phyloP scores from a whole-genome alignment of 1,139 yeast species.

The Saccharomycopsis crataegensis region DNA sequence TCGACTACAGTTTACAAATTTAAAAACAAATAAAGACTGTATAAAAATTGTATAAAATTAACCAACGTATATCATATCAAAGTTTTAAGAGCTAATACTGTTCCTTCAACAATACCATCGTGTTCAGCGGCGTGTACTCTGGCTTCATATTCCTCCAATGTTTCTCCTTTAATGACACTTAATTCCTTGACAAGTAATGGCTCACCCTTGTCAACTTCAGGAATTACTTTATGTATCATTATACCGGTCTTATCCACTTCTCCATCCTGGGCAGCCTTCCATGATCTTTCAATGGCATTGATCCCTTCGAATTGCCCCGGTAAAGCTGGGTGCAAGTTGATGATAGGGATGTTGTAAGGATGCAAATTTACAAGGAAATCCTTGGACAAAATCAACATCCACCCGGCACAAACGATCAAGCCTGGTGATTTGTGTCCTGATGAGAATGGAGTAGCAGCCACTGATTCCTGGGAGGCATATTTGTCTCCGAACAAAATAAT shows the following conservation, averaged over 20 bases:
- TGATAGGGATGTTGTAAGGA: conserved; percentile 60
- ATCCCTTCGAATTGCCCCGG: conserved; percentile 98
- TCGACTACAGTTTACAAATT: too few species aligned
- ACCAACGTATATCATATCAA: not conserved
- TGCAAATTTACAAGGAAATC: conserved; percentile 62
- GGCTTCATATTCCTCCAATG: conserved; percentile 69
- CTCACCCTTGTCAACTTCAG: conserved; percentile 89
- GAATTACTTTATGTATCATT: conserved; percentile 92
- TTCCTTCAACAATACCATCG: conserved; percentile 86
- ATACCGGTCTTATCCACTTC: conserved; percentile 77
- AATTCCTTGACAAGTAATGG: conserved; percentile 80
- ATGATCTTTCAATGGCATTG: conserved; percentile 92
- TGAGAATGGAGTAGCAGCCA: conserved; percentile 21
- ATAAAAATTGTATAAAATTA: too few species aligned
- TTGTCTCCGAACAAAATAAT: conserved; percentile 46
- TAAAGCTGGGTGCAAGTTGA: conserved; percentile 91
- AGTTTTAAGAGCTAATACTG: conserved; percentile 44
- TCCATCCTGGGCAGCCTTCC: conserved; percentile 88
- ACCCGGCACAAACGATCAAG: conserved; percentile 93
- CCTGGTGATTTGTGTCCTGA: conserved; percentile 50
- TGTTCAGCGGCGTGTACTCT: conserved; percentile 87
- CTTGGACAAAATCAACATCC: conserved; percentile 90
- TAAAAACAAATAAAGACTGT: too few species aligned
- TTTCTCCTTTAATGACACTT: conserved; percentile 60
- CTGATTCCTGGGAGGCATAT: conserved; percentile 28